Percentiles rank a stretch among this genome's conserved stretches.
Evolutionary conservation across 441 rosid genomes (phyloP).

Genomic region (Sinapis alba): DNA sequence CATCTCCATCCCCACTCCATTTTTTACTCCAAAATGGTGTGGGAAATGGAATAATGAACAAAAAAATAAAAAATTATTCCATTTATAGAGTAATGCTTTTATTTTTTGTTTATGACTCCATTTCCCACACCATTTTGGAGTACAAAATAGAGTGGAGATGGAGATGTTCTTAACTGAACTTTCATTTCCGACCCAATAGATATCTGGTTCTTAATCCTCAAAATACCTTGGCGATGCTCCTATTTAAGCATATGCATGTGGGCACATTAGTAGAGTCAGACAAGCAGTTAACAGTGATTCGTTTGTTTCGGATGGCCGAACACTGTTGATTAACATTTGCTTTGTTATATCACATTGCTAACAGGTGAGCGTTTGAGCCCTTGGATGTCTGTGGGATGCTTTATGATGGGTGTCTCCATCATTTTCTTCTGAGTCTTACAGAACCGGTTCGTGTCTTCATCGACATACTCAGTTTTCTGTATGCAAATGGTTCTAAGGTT

Average conservation of each 20-base stretch:
- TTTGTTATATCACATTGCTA: constrained; percentile 20
- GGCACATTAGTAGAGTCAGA: too few relatives aligned
- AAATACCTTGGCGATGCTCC: not conserved
- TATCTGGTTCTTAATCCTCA: not conserved
- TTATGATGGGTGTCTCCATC: constrained; percentile 76
- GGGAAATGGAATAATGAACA: too few relatives aligned
- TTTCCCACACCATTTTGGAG: too few relatives aligned
- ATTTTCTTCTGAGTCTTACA: constrained; percentile 55
- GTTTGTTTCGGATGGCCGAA: not conserved
- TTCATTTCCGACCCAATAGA: not conserved
- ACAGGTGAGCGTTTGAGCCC: constrained; percentile 94
- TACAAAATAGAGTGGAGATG: too few relatives aligned
- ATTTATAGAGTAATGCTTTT: too few relatives aligned
- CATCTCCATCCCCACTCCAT: too few relatives aligned
- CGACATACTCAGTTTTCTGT: constrained; percentile 23
- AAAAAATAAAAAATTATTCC: too few relatives aligned
- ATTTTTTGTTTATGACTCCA: too few relatives aligned
- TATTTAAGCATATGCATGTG: not conserved
- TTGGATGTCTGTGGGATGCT: constrained; percentile 91
- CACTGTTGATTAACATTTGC: not conserved
- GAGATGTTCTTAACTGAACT: too few relatives aligned
- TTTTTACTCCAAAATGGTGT: too few relatives aligned
- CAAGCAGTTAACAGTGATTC: not conserved
- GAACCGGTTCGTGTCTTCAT: constrained; percentile 16
- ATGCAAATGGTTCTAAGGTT: constrained; percentile 1